Evolutionary conservation across 2,329 filamentous ascomycete genomes (phyloP), one percentile per base, ranked within the genome.

Genomic region (Penicillium hesseltinei): DNA sequence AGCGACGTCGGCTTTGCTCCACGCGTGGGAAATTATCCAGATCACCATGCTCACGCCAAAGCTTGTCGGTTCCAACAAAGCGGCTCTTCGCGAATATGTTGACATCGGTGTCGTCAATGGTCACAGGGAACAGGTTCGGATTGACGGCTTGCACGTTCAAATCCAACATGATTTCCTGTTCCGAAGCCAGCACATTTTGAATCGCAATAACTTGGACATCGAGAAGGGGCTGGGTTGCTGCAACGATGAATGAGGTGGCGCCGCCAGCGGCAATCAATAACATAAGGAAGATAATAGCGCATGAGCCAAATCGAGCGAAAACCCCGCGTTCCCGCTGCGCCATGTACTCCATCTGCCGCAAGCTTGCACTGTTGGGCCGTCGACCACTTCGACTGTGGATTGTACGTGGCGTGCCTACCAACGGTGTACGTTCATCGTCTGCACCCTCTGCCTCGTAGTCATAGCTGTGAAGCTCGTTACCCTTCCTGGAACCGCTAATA

Each of bases 31-130:
- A 67, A 11, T 63, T 54, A 44, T 66, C 56, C 25, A 64, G 49
- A 27, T 70, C 70, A 11, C 61, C 63, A 58, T 71, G 65, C 40
- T 74, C 70, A 11, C 72, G 71, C 75, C 75, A 77, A 17, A 76
- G 64, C 35, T 72, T 73, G 54, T 83, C 81, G 11, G 78, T 80
- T n/a, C 90, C 90, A 13, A 93, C 89, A 70, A 93, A 90, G 59
- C 90, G 91, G 58, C 92, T 97, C 75, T 95, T 96, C 31, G 94
- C 94, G 74, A 97, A 97, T 33, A 99, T 84, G 68, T 95, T 92
- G 56, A 97, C 82, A 71, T 97, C 92, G 70, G 95, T 88, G 46
- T 92, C 87, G 62, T 90, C 87, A 38, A 99, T 86, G 2, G 89
- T 89, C 42, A 99, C 89, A 2, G 91, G 87, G 39, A 97, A 89